These are phyloP conservation scores for Neurospora sp. DNA, from an alignment of 495 filamentous ascomycete genomes.

Conservation along the genomic window DNA sequence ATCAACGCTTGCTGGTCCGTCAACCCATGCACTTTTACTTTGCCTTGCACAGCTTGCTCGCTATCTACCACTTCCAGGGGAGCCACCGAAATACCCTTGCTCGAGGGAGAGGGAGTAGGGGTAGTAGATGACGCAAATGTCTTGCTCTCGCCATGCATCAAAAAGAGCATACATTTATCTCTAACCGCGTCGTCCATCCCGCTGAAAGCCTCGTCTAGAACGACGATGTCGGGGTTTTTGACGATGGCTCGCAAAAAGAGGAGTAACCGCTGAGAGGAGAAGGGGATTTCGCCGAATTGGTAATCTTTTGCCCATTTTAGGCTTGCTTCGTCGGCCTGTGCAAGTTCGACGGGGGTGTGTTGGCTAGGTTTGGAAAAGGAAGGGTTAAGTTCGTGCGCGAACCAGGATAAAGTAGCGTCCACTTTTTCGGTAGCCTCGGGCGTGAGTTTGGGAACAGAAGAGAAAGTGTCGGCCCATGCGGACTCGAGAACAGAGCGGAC, in stretches of 20 bases:
- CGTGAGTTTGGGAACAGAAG: constrained; percentile 53
- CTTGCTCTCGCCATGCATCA: constrained; percentile 50
- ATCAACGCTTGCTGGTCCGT: constrained; percentile 65
- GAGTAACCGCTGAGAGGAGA: constrained; percentile 70
- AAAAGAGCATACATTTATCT: constrained; percentile 72
- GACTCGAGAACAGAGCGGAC: constrained; percentile 67
- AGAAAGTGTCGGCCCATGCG: constrained; percentile 83
- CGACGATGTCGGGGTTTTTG: constrained; percentile 74
- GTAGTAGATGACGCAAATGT: constrained; percentile 10
- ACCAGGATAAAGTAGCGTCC: constrained; percentile 59
- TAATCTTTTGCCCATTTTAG: constrained; percentile 60
- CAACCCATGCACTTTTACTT: constrained; percentile 42
- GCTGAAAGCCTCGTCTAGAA: constrained; percentile 88
- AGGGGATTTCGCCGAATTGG: constrained; percentile 62
- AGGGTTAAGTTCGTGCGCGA: constrained; percentile 63
- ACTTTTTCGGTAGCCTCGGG: constrained; percentile 45
- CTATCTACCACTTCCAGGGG: constrained; percentile 33
- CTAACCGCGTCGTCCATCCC: constrained; percentile 77
- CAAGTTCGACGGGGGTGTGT: background rate
- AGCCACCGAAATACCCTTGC: too few species aligned
- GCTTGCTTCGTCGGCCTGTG: background rate
- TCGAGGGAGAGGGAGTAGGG: too few species aligned
- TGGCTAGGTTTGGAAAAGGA: background rate
- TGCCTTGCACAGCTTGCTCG: constrained; percentile 25
- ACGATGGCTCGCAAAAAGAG: constrained; percentile 80